Evolutionary conservation across 2,329 filamentous ascomycete genomes (phyloP).

Genomic region (Pseudogymnoascus sp.): DNA sequence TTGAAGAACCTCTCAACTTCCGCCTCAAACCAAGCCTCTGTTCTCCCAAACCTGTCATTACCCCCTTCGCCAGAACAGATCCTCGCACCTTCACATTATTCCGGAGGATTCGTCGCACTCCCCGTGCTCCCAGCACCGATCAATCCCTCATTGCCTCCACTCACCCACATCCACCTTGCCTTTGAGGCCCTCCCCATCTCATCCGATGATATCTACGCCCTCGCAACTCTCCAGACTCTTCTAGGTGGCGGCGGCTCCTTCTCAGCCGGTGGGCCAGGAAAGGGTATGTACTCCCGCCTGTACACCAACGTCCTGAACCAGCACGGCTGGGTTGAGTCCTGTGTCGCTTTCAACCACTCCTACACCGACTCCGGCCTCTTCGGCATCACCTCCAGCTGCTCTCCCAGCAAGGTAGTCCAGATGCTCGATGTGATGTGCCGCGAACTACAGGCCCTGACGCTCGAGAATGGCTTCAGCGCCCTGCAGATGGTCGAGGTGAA

Average conservation of each 20-base stretch:
- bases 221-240: conserved; percentile 90
- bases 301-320: conserved; percentile 98
- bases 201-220: conserved; percentile 88
- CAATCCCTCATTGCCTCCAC: conserved; percentile 68
- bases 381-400: conserved; percentile 82
- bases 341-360: conserved; percentile 92
- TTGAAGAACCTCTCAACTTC: conserved; percentile 83
- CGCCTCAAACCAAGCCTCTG: conserved; percentile 53
- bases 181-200: conserved; percentile 91
- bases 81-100: conserved; percentile 68
- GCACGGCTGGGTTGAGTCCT: conserved; percentile 94
- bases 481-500: conserved; percentile 72
- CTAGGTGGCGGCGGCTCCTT: conserved; percentile 95
- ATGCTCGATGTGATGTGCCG: conserved; percentile 97
- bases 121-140: conserved; percentile 70
- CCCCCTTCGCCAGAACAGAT: conserved; percentile 48
- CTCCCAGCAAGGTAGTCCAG: conserved; percentile 64
- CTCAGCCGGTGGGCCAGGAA: conserved; percentile 90
- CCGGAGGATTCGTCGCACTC: conserved; percentile 83
- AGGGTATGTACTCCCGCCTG: conserved; percentile 97
- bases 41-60: conserved; percentile 39
- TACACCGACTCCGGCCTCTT: conserved; percentile 96
- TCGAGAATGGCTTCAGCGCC: conserved; percentile 65
- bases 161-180: conserved; percentile 90
- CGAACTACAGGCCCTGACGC: conserved; percentile 70